A percentile compares a stretch with the other conserved stretches of the same genome.
Conservation (phyloP, 495 filamentous ascomycete species). For the Rostrohypoxylon terebratum region DNA sequence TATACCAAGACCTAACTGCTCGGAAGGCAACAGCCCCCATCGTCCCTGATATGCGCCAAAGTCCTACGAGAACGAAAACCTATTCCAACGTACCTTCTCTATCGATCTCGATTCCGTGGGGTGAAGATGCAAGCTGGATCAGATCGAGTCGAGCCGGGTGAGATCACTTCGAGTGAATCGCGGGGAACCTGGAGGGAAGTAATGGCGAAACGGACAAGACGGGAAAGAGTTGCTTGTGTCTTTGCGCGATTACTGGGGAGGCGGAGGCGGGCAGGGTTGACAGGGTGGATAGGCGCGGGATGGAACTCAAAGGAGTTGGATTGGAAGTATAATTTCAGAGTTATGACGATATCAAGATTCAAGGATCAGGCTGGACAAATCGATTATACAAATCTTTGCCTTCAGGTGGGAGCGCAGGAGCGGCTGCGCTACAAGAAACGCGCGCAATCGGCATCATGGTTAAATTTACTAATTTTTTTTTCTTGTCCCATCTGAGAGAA, state of each 20-base stretch:
- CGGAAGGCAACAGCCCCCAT: slow-evolving; percentile 19
- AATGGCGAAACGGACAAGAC: background rate
- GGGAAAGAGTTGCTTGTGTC: slow-evolving; percentile 10
- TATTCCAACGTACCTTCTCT: slow-evolving; percentile 33
- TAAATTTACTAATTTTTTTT: slow-evolving; percentile 40
- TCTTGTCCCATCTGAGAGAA: slow-evolving; percentile 22
- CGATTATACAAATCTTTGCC: slow-evolving; percentile 3
- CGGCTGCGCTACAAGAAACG: slow-evolving; percentile 22
- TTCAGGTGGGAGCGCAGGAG: slow-evolving; percentile 30
- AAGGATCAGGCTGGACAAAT: background rate
- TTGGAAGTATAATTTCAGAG: background rate
- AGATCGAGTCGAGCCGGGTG: slow-evolving; percentile 20
- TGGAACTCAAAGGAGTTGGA: slow-evolving; percentile 1
- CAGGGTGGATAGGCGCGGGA: background rate
- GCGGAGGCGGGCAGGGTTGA: background rate
- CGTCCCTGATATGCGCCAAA: slow-evolving; percentile 10
- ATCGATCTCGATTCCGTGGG: slow-evolving; percentile 6
- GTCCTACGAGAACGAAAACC: slow-evolving; percentile 3
- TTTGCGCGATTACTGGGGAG: slow-evolving; percentile 37
- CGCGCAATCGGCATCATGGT: slow-evolving; percentile 36
- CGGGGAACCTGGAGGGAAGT: slow-evolving; percentile 17
- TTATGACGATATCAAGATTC: slow-evolving; percentile 7
- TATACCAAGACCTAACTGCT: slow-evolving; percentile 15
- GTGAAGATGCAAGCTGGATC: background rate
- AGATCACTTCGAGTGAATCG: slow-evolving; percentile 15